Base-by-base conservation (phyloP, 2,329 filamentous ascomycete genomes). In the Neocatenulostroma microsporum region DNA sequence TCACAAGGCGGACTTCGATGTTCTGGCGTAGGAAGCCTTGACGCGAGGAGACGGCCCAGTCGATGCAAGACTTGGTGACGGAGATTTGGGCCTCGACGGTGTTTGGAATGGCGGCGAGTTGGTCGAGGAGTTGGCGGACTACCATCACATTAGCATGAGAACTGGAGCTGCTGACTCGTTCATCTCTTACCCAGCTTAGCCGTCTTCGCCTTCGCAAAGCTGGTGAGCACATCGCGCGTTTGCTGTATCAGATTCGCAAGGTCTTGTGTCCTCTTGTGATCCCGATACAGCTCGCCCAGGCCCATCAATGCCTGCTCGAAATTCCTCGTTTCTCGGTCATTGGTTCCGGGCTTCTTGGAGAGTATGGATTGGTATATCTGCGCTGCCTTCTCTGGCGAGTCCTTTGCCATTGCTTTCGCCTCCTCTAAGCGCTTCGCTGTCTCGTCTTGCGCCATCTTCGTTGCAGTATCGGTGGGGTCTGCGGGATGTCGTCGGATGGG, bases 41-140 rank as follows among this genome's bases (percentile, higher is more conserved):
- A 54, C 88, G 84, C 70, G 96, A 87, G 35, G 85, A 84, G 37
- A 89, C 85, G 32, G 91, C 91, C 91, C 91, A 98, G 69, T 96
- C 89, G 78, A 98, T 98, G 70, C 87, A 96, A 67, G 91, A 94
- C 68, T 94, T 94, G 57, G 91, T 98, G 55, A 95, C 86, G 62
- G 80, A 70, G 62, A 94, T 87, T 69, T 98, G 91, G 60, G 82
- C 84, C 62, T 98, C 91, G 70, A 83, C 83, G 53, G 86, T 91
- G 67, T 95, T 83, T 56, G 93, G 91, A 54, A 96, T 95, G 56
- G 83, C 77, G 55, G 84, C 79, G 72, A 96, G 91, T 62, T 95
- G 80, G 64, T 98, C 91, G 62, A 98, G 83, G 18, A 98, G 79
- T 67, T 95, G 87, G 53, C 91, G 89, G 52, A 98, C 91, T 45